These are phyloP conservation scores for Hypericum perforatum DNA, from an alignment of 345 rosid species.

Conservation along the genomic window DNA sequence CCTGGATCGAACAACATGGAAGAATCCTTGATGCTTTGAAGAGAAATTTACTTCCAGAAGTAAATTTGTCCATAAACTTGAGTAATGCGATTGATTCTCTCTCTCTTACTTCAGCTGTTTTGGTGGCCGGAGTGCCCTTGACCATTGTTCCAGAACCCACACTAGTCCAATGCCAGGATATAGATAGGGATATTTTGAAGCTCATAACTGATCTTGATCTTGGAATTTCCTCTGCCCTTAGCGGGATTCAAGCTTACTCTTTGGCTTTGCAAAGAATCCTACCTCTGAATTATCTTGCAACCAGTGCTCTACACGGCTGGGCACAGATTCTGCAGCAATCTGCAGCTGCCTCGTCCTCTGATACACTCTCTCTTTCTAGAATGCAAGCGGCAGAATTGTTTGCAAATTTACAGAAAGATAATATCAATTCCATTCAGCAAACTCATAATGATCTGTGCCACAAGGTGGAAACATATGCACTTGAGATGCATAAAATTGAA, in stretches of 20 bases:
- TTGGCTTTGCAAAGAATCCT: slow-evolving; percentile 71
- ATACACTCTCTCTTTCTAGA: slow-evolving; percentile 53
- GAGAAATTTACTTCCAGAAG: slow-evolving; percentile 57
- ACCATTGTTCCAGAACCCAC: slow-evolving; percentile 93
- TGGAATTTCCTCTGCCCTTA: slow-evolving; percentile 56
- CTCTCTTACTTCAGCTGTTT: slow-evolving; percentile 75
- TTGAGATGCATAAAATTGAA: slow-evolving; percentile 53
- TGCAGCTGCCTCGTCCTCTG: slow-evolving; percentile 58
- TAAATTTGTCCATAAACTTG: slow-evolving; percentile 36
- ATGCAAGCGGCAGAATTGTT: slow-evolving; percentile 69
- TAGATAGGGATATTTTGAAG: slow-evolving; percentile 70
- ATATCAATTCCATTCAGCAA: slow-evolving; percentile 38
- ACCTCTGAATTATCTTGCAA: slow-evolving; percentile 69
- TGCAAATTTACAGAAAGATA: slow-evolving; percentile 37
- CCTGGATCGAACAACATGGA: slow-evolving; percentile 82
- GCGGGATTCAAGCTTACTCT: slow-evolving; percentile 58
- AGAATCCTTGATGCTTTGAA: slow-evolving; percentile 72
- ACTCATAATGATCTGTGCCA: slow-evolving; percentile 50
- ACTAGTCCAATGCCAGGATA: slow-evolving; percentile 67
- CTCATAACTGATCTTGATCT: slow-evolving; percentile 53
- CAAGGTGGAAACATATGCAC: slow-evolving; percentile 46
- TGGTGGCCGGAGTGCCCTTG: slow-evolving; percentile 69
- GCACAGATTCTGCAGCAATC: slow-evolving; percentile 63
- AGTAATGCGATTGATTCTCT: slow-evolving; percentile 38
- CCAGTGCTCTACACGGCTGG: slow-evolving; percentile 72